Evolutionary conservation across 768 basidiomycete genomes (phyloP).

Genomic region (Hemileccinum impolitum): DNA sequence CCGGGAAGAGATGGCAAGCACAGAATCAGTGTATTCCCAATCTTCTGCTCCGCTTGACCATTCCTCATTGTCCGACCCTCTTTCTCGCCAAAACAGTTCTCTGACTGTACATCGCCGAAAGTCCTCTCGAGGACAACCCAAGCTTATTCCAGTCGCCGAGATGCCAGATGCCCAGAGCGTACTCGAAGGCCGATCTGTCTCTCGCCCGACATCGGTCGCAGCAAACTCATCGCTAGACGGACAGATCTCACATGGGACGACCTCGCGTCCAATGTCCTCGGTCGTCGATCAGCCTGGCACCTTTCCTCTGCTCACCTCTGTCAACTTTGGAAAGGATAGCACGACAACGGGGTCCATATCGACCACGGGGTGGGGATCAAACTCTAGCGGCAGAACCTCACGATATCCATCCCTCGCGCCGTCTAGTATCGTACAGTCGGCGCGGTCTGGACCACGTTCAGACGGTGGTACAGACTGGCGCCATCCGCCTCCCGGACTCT

Average conservation of each 20-base stretch:
- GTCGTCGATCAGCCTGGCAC: neutral
- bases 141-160: conserved; percentile 22
- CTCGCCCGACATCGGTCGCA: conserved; percentile 1
- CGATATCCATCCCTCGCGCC: conserved; percentile 28
- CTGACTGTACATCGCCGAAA: conserved; percentile 2
- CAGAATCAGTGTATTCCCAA: conserved; percentile 24
- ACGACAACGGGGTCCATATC: conserved; percentile 14
- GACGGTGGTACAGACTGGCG: conserved; percentile 23
- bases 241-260: conserved; percentile 7
- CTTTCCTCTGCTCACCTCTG: conserved; percentile 25
- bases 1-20: neutral
- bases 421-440: conserved; percentile 15
- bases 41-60: conserved; percentile 20
- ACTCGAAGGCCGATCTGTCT: neutral
- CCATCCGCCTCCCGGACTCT: conserved; percentile 24
- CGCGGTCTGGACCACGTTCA: conserved; percentile 5
- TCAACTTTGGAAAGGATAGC: conserved; percentile 23
- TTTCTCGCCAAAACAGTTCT: conserved; percentile 1
- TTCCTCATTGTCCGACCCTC: neutral
- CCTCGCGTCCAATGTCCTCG: conserved; percentile 8
- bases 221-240: conserved; percentile 9
- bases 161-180: conserved; percentile 5
- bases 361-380: conserved; percentile 14
- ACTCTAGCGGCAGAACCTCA: conserved; percentile 16
- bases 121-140: conserved; percentile 7